Evolutionary conservation across 352 stramenopile genomes (phyloP), one percentile per base, ranked within the genome.

Genomic region (Globisporangium apiculatum): DNA sequence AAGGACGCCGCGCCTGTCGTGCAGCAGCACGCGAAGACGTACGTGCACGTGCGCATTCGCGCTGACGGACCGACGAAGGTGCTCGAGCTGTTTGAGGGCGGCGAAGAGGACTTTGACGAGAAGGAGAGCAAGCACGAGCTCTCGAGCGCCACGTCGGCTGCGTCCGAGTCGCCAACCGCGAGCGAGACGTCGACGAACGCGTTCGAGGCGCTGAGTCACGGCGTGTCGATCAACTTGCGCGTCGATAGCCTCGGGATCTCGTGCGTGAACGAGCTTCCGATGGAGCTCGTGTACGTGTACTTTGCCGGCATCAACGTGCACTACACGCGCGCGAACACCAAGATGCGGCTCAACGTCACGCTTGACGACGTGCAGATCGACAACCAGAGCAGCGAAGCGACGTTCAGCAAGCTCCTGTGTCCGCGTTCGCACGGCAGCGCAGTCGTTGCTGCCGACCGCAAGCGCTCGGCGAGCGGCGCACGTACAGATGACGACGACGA

Each of bases 61-160:
- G 87, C 88, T 36, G 88, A 97, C 66, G 88, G 88, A 1, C 83
- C 87, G 5, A 97, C 87, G 31, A 97, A 95, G 57, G 88, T 97
- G 15, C 65, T 97, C n/a, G 88, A 97, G 59, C 55, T 97, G 4
- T 94, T 84, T 57, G 86, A 97, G 79, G 87, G 84, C 51, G 83
- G 83, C 5, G 83, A 94, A 62, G 86, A 94, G 62, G 86, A 95
- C 51, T 87, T 83, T 48, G 85, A 92, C 47, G 85, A 91, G 54
- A 87, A 83, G 50, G 83, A 93, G n/a, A 78, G 53, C 42, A 89
- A 87, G 43, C 68, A 83, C n/a, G 83, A 91, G 36, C 11, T 88
- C n/a, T 89, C 83, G 15, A 91, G 76, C 49, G 64, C 75, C 2
- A 57, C 75, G 0, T 91, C 80, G 7, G 75, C 69, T 4, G 88